Percentiles rank a stretch among this genome's conserved stretches.
Evolutionary conservation across 23 red algal genomes (phyloP).

Genomic region (Pyropia haitanensis): DNA sequence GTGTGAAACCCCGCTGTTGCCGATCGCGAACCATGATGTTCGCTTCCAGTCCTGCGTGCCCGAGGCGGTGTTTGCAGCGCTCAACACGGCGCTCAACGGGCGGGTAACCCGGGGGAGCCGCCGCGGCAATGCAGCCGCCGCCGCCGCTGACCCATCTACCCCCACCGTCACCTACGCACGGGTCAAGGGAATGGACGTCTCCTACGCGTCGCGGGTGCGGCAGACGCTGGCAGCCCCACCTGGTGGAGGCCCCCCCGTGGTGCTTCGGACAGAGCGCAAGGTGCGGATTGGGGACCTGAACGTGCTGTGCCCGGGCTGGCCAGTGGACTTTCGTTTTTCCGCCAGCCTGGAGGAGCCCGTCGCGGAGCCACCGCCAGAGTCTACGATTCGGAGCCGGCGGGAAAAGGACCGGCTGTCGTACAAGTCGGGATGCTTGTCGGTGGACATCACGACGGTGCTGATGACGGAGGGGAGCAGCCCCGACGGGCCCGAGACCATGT

Average conservation of each 20-base stretch:
- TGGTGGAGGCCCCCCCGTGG: not conserved
- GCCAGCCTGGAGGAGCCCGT: slow-evolving; percentile 48
- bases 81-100: slow-evolving; percentile 40
- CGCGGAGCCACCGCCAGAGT: slow-evolving; percentile 10
- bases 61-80: slow-evolving; percentile 18
- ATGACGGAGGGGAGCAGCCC: not conserved
- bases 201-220: slow-evolving; percentile 1
- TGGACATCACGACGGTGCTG: slow-evolving; percentile 64
- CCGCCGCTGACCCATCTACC: no score
- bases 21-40: slow-evolving; percentile 20
- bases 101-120: slow-evolving; percentile 4
- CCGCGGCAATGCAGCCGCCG: no score
- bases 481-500: not conserved
- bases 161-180: no score
- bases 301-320: slow-evolving; percentile 38
- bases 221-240: not conserved
- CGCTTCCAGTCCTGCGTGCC: slow-evolving; percentile 56
- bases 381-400: slow-evolving; percentile 7
- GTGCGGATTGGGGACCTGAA: slow-evolving; percentile 45
- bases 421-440: slow-evolving; percentile 43
- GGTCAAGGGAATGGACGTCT: not conserved
- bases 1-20: slow-evolving; percentile 38
- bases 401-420: slow-evolving; percentile 74
- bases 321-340: slow-evolving; percentile 49
- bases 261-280: slow-evolving; percentile 40